A percentile compares a stretch with the other conserved stretches of the same genome.
Conservation (phyloP, 164 flowering plant species). For the Stephania japonica region DNA sequence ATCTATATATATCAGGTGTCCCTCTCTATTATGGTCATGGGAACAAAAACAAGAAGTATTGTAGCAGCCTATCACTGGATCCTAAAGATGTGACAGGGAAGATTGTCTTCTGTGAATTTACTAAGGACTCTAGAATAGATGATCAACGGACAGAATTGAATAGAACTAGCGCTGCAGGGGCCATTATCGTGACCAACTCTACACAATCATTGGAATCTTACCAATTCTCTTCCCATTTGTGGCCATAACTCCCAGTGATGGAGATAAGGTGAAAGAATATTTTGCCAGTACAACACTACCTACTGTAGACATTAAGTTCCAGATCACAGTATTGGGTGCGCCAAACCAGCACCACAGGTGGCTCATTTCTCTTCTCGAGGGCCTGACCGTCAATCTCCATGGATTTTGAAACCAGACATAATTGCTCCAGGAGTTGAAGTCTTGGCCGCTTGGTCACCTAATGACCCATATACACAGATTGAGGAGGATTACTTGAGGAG, state of each 20-base stretch:
- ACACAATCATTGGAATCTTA: too few species aligned
- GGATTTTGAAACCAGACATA: slow-evolving; percentile 34
- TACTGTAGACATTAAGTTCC: slow-evolving; percentile 22
- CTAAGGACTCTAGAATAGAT: neutral
- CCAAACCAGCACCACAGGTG: slow-evolving; percentile 33
- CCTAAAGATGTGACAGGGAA: slow-evolving; percentile 3
- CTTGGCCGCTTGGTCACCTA: slow-evolving; percentile 26
- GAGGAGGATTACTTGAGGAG: slow-evolving; percentile 2
- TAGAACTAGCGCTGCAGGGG: slow-evolving; percentile 6
- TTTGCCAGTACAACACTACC: slow-evolving; percentile 1
- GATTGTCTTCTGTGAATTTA: slow-evolving; percentile 8
- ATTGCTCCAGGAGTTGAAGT: slow-evolving; percentile 35
- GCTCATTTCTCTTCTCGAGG: slow-evolving; percentile 34
- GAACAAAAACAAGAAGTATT: too few species aligned
- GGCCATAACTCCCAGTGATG: slow-evolving; percentile 15
- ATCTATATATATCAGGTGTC: too few species aligned
- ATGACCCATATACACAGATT: neutral
- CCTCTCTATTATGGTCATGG: too few species aligned
- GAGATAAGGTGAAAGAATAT: slow-evolving; percentile 18
- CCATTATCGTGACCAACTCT: too few species aligned
- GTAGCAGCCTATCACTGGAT: too few species aligned
- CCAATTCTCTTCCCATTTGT: slow-evolving; percentile 13
- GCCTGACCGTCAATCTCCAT: slow-evolving; percentile 16
- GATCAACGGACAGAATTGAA: neutral
- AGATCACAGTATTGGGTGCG: slow-evolving; percentile 20